Evolutionary conservation across 352 stramenopile species (phyloP), one percentile per base, ranked within the genome.

Genomic region (Pythium aristosporum): DNA sequence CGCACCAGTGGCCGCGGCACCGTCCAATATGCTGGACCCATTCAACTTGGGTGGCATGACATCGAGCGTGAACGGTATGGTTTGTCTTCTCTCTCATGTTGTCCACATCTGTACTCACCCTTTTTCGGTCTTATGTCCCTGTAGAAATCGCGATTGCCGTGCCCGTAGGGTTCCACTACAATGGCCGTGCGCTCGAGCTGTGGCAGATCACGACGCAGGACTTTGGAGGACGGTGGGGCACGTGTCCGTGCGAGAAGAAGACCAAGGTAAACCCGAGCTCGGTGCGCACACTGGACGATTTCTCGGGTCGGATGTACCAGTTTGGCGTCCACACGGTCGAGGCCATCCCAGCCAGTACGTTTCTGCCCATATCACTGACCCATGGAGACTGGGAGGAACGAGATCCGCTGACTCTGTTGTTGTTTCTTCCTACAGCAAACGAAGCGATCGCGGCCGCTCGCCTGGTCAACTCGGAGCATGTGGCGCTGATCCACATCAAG

Each of bases 131-230:
- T 18, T 37, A 34, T 36, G 9, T 39, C 34, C 13, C 23, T 47
- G 34, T 41, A 59, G 75, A 91, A 20, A 59, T 91, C 54, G 77
- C 73, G 36, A 59, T 74, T 70, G 50, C 52, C 57, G 60, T n/a
- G 15, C 36, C 59, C 10, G 34, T 50, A 21, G 71, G 64, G 3
- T 94, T 95, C 71, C 81, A 93, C 68, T 92, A 91, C 70, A 92
- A 93, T 50, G 86, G 87, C 13, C 87, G 83, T 18, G 54, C 78
- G 30, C 57, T 96, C 9, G 84, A 95, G 74, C 72, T 85, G 53
- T 94, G 85, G 84, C 77, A 87, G 68, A 94, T 96, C 64, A 93
- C 83, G 21, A 96, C 88, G 11, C 83, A 91, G 67, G 86, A 96
- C 72, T 96, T 96, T 82, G 88, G 86, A 44, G 72, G 65, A 5